Evolutionary conservation across 1,284 basidiomycete genomes (phyloP).

Genomic region (Puccinia triticina): DNA sequence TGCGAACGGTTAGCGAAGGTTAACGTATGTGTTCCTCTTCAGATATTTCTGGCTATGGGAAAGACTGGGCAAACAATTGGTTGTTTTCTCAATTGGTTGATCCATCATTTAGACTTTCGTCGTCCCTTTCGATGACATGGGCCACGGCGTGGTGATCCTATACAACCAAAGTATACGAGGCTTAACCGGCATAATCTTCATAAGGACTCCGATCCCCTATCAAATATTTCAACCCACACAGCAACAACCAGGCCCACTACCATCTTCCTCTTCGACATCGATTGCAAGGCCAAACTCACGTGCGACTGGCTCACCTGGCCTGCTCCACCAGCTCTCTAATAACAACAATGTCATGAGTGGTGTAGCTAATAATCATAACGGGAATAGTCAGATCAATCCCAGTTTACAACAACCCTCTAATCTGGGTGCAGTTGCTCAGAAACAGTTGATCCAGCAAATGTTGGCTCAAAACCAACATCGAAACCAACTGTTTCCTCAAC

Average conservation of each 20-base stretch:
- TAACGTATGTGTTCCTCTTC: constrained; percentile 1
- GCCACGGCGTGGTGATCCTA: constrained; percentile 33
- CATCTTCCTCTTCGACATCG: not conserved
- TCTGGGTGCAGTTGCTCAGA: not conserved
- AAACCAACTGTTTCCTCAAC: constrained; percentile 1
- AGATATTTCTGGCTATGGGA: not conserved
- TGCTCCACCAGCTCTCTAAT: constrained; percentile 8
- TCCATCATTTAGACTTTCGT: not conserved
- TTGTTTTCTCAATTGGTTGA: not conserved
- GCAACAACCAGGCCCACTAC: not conserved
- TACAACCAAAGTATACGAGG: constrained; percentile 21
- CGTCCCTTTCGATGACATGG: constrained; percentile 28
- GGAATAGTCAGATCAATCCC: constrained; percentile 1
- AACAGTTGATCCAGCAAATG: constrained; percentile 6
- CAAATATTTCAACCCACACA: not conserved
- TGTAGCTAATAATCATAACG: too few species aligned
- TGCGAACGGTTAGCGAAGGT: constrained; percentile 18
- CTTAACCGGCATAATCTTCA: constrained; percentile 18
- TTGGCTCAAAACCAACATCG: constrained; percentile 14
- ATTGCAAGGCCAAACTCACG: not conserved
- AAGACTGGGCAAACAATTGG: not conserved
- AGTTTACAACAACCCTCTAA: not conserved
- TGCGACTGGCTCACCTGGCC: not conserved
- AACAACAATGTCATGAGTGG: not conserved
- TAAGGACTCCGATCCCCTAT: constrained; percentile 13